Conservation (phyloP, 192 early-diverging fungal species). For the Allomyces macrogynus region DNA sequence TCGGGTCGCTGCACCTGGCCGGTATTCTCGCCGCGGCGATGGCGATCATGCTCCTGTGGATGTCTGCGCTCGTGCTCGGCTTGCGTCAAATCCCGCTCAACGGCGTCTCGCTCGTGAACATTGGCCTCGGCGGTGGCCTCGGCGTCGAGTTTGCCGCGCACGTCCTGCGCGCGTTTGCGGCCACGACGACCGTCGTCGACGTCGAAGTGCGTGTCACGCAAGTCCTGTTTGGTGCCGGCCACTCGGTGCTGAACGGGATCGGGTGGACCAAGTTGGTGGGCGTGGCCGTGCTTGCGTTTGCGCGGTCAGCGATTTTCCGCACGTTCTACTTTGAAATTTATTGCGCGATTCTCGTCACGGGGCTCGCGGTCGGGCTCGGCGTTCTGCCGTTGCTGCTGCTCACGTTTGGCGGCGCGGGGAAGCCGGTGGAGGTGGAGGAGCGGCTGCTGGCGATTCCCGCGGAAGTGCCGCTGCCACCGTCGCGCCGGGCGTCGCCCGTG, state of each 20-base stretch:
- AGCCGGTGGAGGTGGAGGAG: conserved; percentile 8
- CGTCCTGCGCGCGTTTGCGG: conserved; percentile 32
- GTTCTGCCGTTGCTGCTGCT: conserved; percentile 35
- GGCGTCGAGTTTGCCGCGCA: conserved; percentile 49
- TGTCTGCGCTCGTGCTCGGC: conserved; percentile 33
- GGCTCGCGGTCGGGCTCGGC: conserved; percentile 34
- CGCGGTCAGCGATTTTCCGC: conserved; percentile 44
- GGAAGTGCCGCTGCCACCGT: too few species aligned
- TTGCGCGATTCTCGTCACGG: conserved; percentile 32
- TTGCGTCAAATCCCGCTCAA: conserved; percentile 35
- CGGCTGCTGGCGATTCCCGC: too few species aligned
- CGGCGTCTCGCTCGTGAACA: conserved; percentile 39
- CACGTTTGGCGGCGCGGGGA: conserved; percentile 20
- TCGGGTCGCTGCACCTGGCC: conserved; percentile 23
- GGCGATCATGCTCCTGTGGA: conserved; percentile 34
- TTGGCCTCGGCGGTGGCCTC: conserved; percentile 44
- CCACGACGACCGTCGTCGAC: conserved; percentile 8
- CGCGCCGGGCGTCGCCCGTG: too few species aligned
- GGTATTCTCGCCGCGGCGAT: conserved; percentile 28
- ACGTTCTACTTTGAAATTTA: conserved; percentile 51
- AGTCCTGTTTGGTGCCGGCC: conserved; percentile 2
- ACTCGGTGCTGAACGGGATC: conserved; percentile 37
- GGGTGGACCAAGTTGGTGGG: conserved; percentile 43
- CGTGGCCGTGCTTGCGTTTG: conserved; percentile 43
- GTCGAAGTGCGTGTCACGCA: conserved; percentile 28